A percentile compares a stretch with the other conserved stretches of the same genome.
These are phyloP conservation scores for Yamadazyma membranifaciens DNA, from an alignment of 1,139 yeast genomes.

Conservation along the genomic window DNA sequence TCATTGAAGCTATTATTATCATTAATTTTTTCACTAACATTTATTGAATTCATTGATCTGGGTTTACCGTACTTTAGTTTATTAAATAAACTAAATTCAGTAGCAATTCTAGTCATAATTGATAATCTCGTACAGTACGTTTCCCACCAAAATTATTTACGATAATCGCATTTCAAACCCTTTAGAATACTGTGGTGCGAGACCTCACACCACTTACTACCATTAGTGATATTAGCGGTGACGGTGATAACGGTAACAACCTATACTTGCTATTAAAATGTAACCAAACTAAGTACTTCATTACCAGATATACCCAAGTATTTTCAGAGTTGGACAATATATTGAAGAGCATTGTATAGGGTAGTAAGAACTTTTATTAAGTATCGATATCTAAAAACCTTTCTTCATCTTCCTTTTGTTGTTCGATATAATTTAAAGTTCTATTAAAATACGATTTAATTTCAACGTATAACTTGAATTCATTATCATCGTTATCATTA, in stretches of 20 bases:
- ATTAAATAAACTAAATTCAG: slow-evolving; percentile 8
- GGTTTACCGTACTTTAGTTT: slow-evolving; percentile 7
- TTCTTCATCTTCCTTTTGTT: slow-evolving; percentile 59
- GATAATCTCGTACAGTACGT: neutral
- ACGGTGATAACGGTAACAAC: no score
- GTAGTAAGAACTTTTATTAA: neutral
- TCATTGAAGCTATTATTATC: neutral
- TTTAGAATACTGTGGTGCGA: no score
- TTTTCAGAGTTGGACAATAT: no score
- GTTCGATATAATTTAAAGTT: slow-evolving; percentile 62
- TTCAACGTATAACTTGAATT: slow-evolving; percentile 31
- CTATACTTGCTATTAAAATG: no score
- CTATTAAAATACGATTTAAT: slow-evolving; percentile 52
- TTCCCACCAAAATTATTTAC: neutral
- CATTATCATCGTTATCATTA: slow-evolving; percentile 24
- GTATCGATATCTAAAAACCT: slow-evolving; percentile 48
- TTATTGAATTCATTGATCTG: neutral
- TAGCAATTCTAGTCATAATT: slow-evolving; percentile 5
- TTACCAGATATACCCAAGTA: no score
- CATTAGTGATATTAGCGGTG: no score
- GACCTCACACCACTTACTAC: no score
- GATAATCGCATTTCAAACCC: no score
- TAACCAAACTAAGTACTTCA: no score
- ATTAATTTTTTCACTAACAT: neutral
- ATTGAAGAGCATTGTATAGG: no score